Percentiles rank a stretch among this genome's conserved stretches.
These are phyloP conservation scores for Chlorella sp. DNA, from an alignment of 139 green algal genomes.

Conservation along the genomic window DNA sequence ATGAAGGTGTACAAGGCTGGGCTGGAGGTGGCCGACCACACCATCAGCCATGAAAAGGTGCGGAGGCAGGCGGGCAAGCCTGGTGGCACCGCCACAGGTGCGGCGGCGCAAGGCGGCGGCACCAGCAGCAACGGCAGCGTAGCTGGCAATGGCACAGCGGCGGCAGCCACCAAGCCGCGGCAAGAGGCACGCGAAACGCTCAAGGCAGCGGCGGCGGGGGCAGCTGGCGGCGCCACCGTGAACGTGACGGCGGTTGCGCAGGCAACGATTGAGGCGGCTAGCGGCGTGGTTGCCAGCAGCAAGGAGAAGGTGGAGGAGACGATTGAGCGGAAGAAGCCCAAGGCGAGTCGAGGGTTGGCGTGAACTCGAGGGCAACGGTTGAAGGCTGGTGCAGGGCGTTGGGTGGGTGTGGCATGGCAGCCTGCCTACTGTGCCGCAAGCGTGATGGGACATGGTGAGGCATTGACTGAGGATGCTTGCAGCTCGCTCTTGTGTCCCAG, in stretches of 20 bases:
- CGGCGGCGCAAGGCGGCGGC: no score
- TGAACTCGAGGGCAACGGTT: background rate
- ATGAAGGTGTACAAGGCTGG: slow-evolving; percentile 13
- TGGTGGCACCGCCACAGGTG: no score
- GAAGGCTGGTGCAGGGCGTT: background rate
- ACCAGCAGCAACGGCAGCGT: background rate
- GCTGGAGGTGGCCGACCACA: slow-evolving; percentile 13
- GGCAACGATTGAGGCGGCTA: slow-evolving; percentile 38
- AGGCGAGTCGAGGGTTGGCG: slow-evolving; percentile 19
- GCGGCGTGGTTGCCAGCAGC: slow-evolving; percentile 33
- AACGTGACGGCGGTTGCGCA: slow-evolving; percentile 43
- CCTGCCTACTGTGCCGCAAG: no score
- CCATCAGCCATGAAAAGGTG: slow-evolving; percentile 7
- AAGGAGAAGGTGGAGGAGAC: slow-evolving; percentile 39
- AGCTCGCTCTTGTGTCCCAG: background rate
- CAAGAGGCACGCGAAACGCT: slow-evolving; percentile 17
- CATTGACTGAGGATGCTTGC: background rate
- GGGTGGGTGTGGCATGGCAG: background rate
- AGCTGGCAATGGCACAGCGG: background rate
- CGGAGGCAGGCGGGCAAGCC: background rate
- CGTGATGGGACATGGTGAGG: no score
- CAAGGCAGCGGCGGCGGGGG: slow-evolving; percentile 5
- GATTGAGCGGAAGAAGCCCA: slow-evolving; percentile 41
- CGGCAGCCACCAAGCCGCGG: background rate
- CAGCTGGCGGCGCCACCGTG: background rate